Percentiles rank a stretch among this genome's conserved stretches.
phyloP scores from a whole-genome alignment of 192 early-diverging fungal species.

The Obelidium mucronatum region DNA sequence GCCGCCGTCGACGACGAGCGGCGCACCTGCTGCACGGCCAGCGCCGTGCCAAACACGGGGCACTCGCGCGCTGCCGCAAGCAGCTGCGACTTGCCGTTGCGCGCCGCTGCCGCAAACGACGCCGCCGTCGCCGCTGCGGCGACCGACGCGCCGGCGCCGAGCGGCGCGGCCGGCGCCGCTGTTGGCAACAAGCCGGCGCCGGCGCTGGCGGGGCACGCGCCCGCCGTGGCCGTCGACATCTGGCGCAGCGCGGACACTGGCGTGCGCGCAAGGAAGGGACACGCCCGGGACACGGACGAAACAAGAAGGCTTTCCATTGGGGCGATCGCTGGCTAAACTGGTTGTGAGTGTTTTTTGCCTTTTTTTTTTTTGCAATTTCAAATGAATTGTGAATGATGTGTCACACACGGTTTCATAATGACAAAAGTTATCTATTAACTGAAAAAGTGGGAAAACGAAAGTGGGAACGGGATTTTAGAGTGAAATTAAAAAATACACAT shows the following conservation, averaged over 20 bases:
- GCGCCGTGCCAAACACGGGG: conserved; percentile 82
- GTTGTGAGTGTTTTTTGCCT: too few species aligned
- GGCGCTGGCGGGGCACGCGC: not conserved
- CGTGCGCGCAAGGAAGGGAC: conserved; percentile 81
- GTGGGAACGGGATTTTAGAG: too few species aligned
- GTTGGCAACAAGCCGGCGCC: not conserved
- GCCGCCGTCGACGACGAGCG: conserved; percentile 6
- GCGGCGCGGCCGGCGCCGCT: not conserved
- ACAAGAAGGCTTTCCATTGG: too few species aligned
- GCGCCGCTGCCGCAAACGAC: not conserved
- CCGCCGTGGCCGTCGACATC: conserved; percentile 50
- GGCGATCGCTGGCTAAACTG: too few species aligned
- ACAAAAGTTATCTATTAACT: too few species aligned
- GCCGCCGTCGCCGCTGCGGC: not conserved
- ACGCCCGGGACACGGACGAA: conserved; percentile 40
- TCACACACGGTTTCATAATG: too few species aligned
- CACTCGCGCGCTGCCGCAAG: conserved; percentile 71
- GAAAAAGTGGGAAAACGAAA: too few species aligned
- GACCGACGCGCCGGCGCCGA: not conserved
- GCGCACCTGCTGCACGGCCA: conserved; percentile 63
- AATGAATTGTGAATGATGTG: too few species aligned
- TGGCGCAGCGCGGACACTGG: conserved; percentile 73
- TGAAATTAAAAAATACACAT: too few species aligned
- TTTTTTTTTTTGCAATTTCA: too few species aligned
- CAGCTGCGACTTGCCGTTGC: conserved; percentile 42